Conservation (phyloP, 2,329 filamentous ascomycete species). For the Neospermospora avenae region DNA sequence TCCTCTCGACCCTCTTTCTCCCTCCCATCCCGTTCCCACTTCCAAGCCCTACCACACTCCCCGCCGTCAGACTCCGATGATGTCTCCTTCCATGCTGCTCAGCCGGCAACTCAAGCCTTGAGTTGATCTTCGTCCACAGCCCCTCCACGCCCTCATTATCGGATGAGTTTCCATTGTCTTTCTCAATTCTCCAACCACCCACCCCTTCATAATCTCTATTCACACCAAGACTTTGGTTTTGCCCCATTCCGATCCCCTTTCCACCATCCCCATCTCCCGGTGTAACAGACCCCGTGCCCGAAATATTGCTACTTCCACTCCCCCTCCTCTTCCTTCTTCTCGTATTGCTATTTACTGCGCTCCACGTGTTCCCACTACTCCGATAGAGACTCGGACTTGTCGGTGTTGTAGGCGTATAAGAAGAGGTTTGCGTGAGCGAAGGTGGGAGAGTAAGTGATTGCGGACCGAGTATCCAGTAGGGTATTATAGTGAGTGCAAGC, state of each 20-base stretch:
- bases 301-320: slow-evolving; percentile 32
- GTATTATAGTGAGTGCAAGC: slow-evolving; percentile 54
- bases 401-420: slow-evolving; percentile 2
- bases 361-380: too few relatives aligned
- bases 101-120: slow-evolving; percentile 46
- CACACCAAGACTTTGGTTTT: slow-evolving; percentile 48
- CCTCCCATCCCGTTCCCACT: too few relatives aligned
- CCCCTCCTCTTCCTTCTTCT: slow-evolving; percentile 28
- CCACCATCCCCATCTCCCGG: slow-evolving; percentile 30
- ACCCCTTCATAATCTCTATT: slow-evolving; percentile 58
- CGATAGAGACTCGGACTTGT: too few relatives aligned
- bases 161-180: slow-evolving; percentile 26
- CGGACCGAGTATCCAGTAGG: slow-evolving; percentile 46
- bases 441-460: background rate
- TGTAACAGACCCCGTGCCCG: slow-evolving; percentile 34
- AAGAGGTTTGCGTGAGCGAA: slow-evolving; percentile 10
- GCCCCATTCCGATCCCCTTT: slow-evolving; percentile 41
- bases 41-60: slow-evolving; percentile 21
- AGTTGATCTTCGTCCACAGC: slow-evolving; percentile 51
- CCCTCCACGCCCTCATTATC: slow-evolving; percentile 39
- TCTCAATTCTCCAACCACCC: slow-evolving; percentile 52
- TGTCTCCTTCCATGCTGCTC: slow-evolving; percentile 40
- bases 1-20: too few relatives aligned
- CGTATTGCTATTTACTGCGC: too few relatives aligned
- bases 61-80: slow-evolving; percentile 40